Conservation (phyloP, 371 early-diverging fungal genomes). For the Parasitella parasitica region DNA sequence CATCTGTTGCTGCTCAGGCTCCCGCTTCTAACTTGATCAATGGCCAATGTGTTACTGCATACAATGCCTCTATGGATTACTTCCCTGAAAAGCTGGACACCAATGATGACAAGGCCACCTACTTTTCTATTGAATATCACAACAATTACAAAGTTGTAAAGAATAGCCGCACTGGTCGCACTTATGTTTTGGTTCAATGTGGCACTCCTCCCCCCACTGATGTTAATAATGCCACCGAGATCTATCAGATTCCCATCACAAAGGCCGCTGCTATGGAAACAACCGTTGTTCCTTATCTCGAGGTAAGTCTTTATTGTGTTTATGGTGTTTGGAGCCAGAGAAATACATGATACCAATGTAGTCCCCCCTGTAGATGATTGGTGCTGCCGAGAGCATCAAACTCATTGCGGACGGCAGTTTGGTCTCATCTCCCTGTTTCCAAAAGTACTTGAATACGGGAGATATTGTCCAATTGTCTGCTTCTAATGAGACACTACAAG, state of each 20-base stretch:
- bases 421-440: slow-evolving; percentile 69
- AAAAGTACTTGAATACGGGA: slow-evolving; percentile 42
- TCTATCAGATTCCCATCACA: slow-evolving; percentile 59
- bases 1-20: slow-evolving; percentile 36
- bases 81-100: slow-evolving; percentile 53
- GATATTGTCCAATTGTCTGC: slow-evolving; percentile 30
- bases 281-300: slow-evolving; percentile 64
- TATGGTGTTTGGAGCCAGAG: too few species aligned
- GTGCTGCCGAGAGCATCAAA: slow-evolving; percentile 55
- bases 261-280: slow-evolving; percentile 63
- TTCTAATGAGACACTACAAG: slow-evolving; percentile 45
- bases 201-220: slow-evolving; percentile 59
- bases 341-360: background rate
- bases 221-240: slow-evolving; percentile 49
- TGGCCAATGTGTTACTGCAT: slow-evolving; percentile 40
- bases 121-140: slow-evolving; percentile 61
- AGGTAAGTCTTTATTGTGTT: slow-evolving; percentile 40
- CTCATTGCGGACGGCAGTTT: slow-evolving; percentile 57
- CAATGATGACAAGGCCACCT: slow-evolving; percentile 52
- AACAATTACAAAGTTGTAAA: slow-evolving; percentile 66
- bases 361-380: slow-evolving; percentile 50
- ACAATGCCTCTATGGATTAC: slow-evolving; percentile 51
- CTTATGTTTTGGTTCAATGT: slow-evolving; percentile 70
- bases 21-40: slow-evolving; percentile 28
- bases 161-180: slow-evolving; percentile 41